Evolutionary conservation across 176 grass and related monocot genomes (phyloP).

Genomic region (Carex myosuroides): DNA sequence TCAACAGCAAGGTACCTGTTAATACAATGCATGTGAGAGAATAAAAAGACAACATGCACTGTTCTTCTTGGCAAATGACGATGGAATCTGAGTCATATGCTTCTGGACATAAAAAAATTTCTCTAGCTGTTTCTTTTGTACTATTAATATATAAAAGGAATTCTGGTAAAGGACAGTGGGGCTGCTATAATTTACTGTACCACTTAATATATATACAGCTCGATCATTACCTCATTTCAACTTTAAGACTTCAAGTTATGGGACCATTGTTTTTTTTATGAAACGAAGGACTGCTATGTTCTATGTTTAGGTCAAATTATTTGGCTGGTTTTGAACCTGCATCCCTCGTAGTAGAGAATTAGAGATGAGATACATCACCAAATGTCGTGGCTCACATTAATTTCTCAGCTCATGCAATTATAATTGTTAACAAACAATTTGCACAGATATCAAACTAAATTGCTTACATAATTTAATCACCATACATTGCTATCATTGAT

Average conservation of each 20-base stretch:
- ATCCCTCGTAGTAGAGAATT: not conserved
- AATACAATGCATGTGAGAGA: not conserved
- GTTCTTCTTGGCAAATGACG: not conserved
- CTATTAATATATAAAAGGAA: not conserved
- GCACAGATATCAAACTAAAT: no score
- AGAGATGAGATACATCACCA: not conserved
- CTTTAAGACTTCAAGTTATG: not conserved
- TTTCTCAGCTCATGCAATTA: no score
- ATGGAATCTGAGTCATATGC: not conserved
- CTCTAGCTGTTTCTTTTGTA: not conserved
- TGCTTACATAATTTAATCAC: not conserved
- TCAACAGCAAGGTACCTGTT: not conserved
- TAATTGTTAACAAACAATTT: not conserved
- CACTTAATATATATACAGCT: slow-evolving; percentile 1
- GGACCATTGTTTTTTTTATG: not conserved
- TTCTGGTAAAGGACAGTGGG: slow-evolving; percentile 2
- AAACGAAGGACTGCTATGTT: not conserved
- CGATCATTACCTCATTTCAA: not conserved
- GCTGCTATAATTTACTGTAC: not conserved
- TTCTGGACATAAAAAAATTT: not conserved
- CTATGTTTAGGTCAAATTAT: not conserved
- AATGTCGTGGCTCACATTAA: no score
- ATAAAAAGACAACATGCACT: not conserved
- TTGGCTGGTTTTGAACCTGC: not conserved
- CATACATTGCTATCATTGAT: not conserved